These are phyloP conservation scores for Citrus trifoliata DNA, from an alignment of 345 rosid genomes.

Conservation along the genomic window DNA sequence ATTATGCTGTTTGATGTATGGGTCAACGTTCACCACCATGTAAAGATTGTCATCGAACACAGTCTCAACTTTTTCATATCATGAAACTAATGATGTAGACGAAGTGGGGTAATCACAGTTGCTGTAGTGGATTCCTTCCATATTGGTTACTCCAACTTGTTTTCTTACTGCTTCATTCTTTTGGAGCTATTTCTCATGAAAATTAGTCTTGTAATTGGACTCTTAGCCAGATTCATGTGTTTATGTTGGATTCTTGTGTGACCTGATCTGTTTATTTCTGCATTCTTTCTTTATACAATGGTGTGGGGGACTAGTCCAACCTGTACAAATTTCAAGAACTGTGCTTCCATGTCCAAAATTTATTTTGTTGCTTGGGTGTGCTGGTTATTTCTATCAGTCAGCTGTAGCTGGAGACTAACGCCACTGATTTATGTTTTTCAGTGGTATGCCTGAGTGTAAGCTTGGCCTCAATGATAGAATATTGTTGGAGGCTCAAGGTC, in stretches of 20 bases:
- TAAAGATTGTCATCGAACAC: not conserved
- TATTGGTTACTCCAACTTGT: not conserved
- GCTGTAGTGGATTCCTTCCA: not conserved
- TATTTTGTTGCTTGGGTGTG: not conserved
- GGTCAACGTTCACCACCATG: not conserved
- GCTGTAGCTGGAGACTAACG: not conserved
- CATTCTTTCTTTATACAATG: not conserved
- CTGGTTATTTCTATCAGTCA: slow-evolving; percentile 3
- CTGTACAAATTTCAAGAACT: not conserved
- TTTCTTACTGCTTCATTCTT: not conserved
- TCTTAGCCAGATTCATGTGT: not conserved
- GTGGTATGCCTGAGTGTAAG: slow-evolving; percentile 99
- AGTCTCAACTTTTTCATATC: not conserved
- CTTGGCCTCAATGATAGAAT: slow-evolving; percentile 95
- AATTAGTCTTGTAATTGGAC: not conserved
- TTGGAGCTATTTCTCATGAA: not conserved
- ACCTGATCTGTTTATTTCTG: not conserved
- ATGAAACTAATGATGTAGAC: not conserved
- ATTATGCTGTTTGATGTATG: not conserved
- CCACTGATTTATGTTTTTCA: slow-evolving; percentile 26
- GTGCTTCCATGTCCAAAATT: not conserved
- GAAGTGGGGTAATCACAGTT: not conserved
- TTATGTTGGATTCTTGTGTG: not conserved
- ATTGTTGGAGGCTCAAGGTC: slow-evolving; percentile 93
- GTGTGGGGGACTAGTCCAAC: not conserved